These are phyloP conservation scores for Corrigiola litoralis DNA, from an alignment of 179 eudicot species.

Conservation along the genomic window DNA sequence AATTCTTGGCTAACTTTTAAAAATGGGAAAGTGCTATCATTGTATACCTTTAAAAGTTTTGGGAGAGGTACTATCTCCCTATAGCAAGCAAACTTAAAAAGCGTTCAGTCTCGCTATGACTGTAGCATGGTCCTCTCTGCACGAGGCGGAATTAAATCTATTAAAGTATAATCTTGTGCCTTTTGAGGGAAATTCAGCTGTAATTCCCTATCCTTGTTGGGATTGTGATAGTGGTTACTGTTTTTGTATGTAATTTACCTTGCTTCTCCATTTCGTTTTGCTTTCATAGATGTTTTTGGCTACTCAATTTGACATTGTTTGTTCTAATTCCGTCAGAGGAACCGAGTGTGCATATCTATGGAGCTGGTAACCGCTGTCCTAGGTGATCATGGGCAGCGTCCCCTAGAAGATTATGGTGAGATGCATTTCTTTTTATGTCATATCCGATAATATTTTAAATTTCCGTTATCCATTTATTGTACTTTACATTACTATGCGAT, in stretches of 20 bases:
- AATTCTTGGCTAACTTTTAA: no score
- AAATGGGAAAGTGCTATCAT: no score
- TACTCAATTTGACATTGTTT: neutral
- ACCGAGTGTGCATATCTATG: slow-evolving; percentile 86
- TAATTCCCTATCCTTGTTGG: neutral
- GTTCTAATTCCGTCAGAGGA: slow-evolving; percentile 41
- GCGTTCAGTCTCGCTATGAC: no score
- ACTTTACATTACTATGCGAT: neutral
- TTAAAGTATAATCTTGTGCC: slow-evolving; percentile 1
- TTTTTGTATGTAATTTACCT: neutral
- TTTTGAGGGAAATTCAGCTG: slow-evolving; percentile 1
- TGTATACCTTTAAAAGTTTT: no score
- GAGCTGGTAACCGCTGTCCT: slow-evolving; percentile 96
- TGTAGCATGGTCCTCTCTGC: neutral
- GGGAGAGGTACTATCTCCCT: no score
- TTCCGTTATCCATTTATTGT: neutral
- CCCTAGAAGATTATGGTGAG: slow-evolving; percentile 84
- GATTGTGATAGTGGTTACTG: neutral
- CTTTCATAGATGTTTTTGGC: neutral
- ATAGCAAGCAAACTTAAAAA: no score
- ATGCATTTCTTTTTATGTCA: neutral
- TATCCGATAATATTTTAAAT: neutral
- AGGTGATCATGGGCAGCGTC: slow-evolving; percentile 99
- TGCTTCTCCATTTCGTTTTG: neutral
- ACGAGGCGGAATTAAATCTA: neutral